Conservation (phyloP, 2,329 filamentous ascomycete genomes). For the Zymoseptoria pseudotritici region DNA sequence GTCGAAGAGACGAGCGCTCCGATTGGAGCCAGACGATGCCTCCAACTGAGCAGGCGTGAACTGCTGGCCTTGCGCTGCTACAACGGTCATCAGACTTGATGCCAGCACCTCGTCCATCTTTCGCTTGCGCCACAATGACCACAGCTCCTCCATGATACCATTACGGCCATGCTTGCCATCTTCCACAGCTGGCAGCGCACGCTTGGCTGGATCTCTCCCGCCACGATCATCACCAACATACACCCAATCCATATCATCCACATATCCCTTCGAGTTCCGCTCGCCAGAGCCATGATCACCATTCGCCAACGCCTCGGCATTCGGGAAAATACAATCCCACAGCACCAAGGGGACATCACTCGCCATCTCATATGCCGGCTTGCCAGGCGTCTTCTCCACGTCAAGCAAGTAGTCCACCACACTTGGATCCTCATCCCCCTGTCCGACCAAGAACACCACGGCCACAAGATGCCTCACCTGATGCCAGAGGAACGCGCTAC, state of each 20-base stretch:
- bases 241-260: constrained; percentile 67
- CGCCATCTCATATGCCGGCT: constrained; percentile 84
- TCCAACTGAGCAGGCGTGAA: neutral
- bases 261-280: constrained; percentile 32
- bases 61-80: constrained; percentile 35
- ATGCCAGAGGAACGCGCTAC: constrained; percentile 94
- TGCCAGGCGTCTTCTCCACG: constrained; percentile 59
- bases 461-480: constrained; percentile 94
- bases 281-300: constrained; percentile 27
- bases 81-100: constrained; percentile 61
- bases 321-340: constrained; percentile 90
- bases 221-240: constrained; percentile 61
- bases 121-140: constrained; percentile 71
- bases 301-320: constrained; percentile 33
- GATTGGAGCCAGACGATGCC: constrained; percentile 1
- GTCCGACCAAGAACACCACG: constrained; percentile 84
- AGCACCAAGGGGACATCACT: constrained; percentile 83
- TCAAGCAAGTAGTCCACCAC: constrained; percentile 72
- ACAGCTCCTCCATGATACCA: constrained; percentile 66
- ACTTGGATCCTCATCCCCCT: constrained; percentile 70
- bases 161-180: constrained; percentile 56
- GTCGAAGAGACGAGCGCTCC: constrained; percentile 50
- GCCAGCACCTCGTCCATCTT: constrained; percentile 90
- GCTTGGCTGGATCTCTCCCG: constrained; percentile 27
- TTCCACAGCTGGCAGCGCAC: constrained; percentile 33